phyloP scores from a whole-genome alignment of 176 grass and related monocot species.

The Aechmea fasciata region DNA sequence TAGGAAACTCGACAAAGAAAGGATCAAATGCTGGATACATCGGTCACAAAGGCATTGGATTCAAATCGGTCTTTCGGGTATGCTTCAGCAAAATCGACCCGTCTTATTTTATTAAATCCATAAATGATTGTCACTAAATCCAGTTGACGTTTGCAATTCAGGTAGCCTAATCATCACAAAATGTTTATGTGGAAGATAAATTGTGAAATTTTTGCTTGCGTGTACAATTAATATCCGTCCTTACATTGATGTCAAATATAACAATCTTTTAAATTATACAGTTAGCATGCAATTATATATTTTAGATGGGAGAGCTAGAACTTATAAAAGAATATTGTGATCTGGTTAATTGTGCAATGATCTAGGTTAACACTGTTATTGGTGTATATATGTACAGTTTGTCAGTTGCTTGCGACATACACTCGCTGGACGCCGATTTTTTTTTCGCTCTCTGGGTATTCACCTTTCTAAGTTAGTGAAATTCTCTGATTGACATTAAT shows the following conservation, averaged over 20 bases:
- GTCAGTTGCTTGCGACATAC: background rate
- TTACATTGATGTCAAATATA: no score
- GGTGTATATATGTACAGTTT: no score
- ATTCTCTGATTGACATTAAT: background rate
- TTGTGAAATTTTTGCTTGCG: no score
- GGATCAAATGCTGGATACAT: constrained; percentile 80
- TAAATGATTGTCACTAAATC: constrained; percentile 4
- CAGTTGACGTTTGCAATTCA: constrained; percentile 1
- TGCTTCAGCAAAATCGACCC: background rate
- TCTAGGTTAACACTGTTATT: no score
- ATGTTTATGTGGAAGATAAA: background rate
- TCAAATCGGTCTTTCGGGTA: constrained; percentile 99
- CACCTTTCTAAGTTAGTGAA: background rate
- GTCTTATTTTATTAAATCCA: background rate
- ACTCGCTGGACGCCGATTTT: no score
- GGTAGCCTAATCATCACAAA: background rate
- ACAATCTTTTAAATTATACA: no score
- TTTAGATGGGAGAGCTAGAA: no score
- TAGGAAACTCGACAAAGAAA: constrained; percentile 98
- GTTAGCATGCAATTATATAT: no score
- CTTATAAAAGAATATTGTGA: background rate
- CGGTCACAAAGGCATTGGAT: constrained; percentile 95
- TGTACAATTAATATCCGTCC: no score
- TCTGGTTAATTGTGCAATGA: constrained; percentile 6
- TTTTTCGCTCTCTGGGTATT: no score